Base-by-base conservation (phyloP, 2,329 filamentous ascomycete species). In the Chrysosporium keratinophilum region DNA sequence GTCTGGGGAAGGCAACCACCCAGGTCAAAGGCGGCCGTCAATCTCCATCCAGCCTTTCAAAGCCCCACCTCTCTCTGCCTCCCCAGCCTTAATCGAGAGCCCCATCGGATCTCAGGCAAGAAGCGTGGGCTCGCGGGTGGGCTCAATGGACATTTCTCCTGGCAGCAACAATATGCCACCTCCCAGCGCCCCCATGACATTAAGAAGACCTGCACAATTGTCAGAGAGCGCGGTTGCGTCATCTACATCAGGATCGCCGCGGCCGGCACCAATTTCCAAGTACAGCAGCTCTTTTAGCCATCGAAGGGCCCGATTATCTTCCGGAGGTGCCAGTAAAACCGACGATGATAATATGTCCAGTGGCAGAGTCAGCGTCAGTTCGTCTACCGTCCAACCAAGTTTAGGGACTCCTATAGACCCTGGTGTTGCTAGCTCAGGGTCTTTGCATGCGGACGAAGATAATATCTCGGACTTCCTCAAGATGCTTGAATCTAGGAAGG, bases 21-120 rank as follows among this genome's bases (percentile, higher is more conserved):
- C 69, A 19, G 72, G 78, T 46, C 77, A 77, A 51, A 80, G 89
- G 61, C 81, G 88, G 51, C 84, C 87, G 5, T 96, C 88, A 0
- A 81, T 95, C 19, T 94, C 88, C 0, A 95, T 96, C 63, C 88
- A 94, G 62, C 90, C 91, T 0, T 98, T 98, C 75, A 98, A 98
- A 70, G 88, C 90, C 12, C 91, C 91, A 10, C 94, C 91, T 1
- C 75, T 97, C n/a, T 95, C 90, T 1, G 88, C 87, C 3, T 96
- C 90, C 3, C 91, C 90, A 15, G 75, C 78, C n/a, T 70, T 74
- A 31, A 70, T 74, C 3, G 72, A 75, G 40, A 71, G 77, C 40
- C 68, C 71, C 5, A 56, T 72, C 11, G 74, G 74, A n/a, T 71
- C 72, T 5, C 81, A 78, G 6, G 79, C 78, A 31, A 73, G 77